Evolutionary conservation across 2,329 filamentous ascomycete species (phyloP).

Genomic region (Macrophomina pseudophaseolina): DNA sequence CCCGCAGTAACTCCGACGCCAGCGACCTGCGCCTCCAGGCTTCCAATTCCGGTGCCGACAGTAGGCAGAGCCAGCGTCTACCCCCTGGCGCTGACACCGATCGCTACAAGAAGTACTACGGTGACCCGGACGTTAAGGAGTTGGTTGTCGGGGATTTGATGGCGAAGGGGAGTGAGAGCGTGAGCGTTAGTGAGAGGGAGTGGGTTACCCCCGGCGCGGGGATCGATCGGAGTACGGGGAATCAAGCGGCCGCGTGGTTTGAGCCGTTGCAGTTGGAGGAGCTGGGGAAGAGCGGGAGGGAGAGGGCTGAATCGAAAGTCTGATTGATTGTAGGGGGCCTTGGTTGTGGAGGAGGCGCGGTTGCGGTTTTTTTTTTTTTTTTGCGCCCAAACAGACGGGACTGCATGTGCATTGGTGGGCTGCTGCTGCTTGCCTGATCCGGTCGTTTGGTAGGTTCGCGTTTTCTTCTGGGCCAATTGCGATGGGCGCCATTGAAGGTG

Average conservation of each 20-base stretch:
- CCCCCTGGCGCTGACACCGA: slow-evolving; percentile 1
- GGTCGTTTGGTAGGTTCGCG: too few relatives aligned
- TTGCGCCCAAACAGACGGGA: too few relatives aligned
- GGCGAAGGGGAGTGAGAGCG: not conserved
- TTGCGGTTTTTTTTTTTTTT: too few relatives aligned
- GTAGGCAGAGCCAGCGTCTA: not conserved
- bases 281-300: not conserved
- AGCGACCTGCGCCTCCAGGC: not conserved
- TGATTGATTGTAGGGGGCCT: not conserved
- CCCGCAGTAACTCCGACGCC: slow-evolving; percentile 10
- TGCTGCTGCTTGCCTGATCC: too few relatives aligned
- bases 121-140: slow-evolving; percentile 9
- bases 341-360: not conserved
- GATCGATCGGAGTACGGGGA: not conserved
- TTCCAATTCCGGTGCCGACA: not conserved
- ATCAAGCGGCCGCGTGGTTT: slow-evolving; percentile 24
- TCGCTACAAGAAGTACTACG: slow-evolving; percentile 15
- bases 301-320: not conserved
- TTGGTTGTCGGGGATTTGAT: slow-evolving; percentile 18
- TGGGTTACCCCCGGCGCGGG: not conserved
- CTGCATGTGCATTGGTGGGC: too few relatives aligned
- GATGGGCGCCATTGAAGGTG: too few relatives aligned
- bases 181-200: not conserved
- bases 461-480: too few relatives aligned
- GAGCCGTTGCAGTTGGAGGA: slow-evolving; percentile 22